phyloP scores from a whole-genome alignment of 371 early-diverging fungal species.

The Furculomyces boomerangus region DNA sequence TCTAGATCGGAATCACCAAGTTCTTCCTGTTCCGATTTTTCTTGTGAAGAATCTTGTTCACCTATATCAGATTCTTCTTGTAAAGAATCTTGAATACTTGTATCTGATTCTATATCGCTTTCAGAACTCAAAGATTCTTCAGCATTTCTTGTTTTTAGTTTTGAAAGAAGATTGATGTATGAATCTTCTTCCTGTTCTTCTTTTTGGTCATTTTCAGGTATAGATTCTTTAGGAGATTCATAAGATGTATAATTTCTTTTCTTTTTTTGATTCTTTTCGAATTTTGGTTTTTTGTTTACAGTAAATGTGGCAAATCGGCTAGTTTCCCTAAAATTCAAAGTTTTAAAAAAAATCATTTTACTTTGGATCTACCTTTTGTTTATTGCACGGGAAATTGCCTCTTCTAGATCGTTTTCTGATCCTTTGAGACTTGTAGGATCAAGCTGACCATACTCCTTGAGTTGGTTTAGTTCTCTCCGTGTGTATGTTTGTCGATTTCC shows the following conservation, averaged over 20 bases:
- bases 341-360: not conserved
- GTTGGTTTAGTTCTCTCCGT: conserved; percentile 23
- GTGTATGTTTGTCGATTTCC: too few relatives aligned
- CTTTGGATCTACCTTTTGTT: conserved; percentile 5
- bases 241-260: too few relatives aligned
- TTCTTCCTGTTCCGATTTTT: not conserved
- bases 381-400: conserved; percentile 20
- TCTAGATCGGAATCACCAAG: not conserved
- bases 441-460: conserved; percentile 49
- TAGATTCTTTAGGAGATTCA: not conserved
- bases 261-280: not conserved
- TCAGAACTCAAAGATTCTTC: not conserved
- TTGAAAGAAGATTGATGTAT: not conserved
- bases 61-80: not conserved
- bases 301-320: not conserved
- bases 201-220: not conserved
- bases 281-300: not conserved
- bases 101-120: not conserved
- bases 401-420: conserved; percentile 20
- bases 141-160: not conserved
- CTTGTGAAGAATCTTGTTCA: not conserved
- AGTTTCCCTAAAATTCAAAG: not conserved
- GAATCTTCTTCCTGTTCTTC: not conserved
- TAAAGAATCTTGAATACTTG: not conserved
- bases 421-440: conserved; percentile 27